Conservation (phyloP, 768 basidiomycete genomes). For the Coprinellus micaceus region DNA sequence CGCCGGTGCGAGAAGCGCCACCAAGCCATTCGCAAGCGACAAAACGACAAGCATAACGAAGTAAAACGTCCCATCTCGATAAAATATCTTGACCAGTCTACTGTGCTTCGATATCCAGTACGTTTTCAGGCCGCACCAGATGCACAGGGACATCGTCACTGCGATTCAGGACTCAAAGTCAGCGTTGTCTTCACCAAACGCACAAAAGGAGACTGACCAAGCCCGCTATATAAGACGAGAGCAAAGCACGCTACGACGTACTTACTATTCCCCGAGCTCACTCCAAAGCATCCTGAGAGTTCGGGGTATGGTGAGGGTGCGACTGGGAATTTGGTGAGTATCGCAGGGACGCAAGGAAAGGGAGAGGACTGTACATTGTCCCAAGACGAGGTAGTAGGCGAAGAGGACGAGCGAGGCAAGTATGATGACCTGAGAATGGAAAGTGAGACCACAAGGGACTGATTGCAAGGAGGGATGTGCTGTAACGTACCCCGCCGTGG, state of each 20-base stretch:
- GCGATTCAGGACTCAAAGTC: not conserved
- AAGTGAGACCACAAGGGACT: not conserved
- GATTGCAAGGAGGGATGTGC: too few species aligned
- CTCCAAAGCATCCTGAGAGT: constrained; percentile 6
- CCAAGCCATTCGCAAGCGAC: constrained; percentile 6
- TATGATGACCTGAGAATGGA: not conserved
- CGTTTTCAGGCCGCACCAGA: constrained; percentile 5
- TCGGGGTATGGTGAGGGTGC: not conserved
- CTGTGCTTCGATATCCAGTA: constrained; percentile 6
- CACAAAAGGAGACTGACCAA: not conserved
- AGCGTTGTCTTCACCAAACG: not conserved
- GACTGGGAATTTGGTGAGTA: not conserved
- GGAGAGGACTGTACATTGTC: not conserved
- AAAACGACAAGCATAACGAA: constrained; percentile 6
- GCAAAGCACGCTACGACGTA: constrained; percentile 3
- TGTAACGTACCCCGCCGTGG: not conserved
- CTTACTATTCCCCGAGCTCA: constrained; percentile 2
- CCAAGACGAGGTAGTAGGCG: constrained; percentile 4
- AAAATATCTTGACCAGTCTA: constrained; percentile 5
- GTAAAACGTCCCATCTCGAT: constrained; percentile 10
- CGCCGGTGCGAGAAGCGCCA: constrained; percentile 3
- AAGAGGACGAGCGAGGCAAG: constrained; percentile 1
- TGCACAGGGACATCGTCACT: constrained; percentile 5
- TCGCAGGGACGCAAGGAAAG: not conserved
- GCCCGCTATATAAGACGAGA: constrained; percentile 6